Conservation (phyloP, 1,139 yeast species). For the Pichia kudriavzevii region DNA sequence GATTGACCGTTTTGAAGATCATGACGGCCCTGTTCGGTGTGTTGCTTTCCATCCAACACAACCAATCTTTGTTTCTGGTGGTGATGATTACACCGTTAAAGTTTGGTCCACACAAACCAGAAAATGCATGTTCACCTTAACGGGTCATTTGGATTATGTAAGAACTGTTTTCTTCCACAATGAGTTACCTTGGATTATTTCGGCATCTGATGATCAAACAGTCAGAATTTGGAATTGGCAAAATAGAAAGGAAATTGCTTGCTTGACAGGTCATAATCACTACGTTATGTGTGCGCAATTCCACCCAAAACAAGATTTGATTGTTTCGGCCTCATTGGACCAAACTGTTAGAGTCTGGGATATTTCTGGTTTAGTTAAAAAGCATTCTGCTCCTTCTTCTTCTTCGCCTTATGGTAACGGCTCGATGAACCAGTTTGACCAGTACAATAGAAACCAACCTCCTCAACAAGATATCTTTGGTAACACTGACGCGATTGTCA, state of each 20-base stretch:
- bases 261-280: constrained; percentile 96
- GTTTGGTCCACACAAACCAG: constrained; percentile 95
- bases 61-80: constrained; percentile 93
- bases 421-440: constrained; percentile 39
- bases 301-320: constrained; percentile 91
- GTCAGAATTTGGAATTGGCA: constrained; percentile 99
- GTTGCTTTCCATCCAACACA: constrained; percentile 97
- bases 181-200: constrained; percentile 95
- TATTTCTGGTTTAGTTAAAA: constrained; percentile 88
- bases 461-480: constrained; percentile 93
- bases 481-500: constrained; percentile 87
- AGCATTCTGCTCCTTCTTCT: constrained; percentile 70
- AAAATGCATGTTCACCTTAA: constrained; percentile 83
- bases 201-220: constrained; percentile 97
- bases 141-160: constrained; percentile 91
- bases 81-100: constrained; percentile 91
- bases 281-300: constrained; percentile 98
- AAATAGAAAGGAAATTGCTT: constrained; percentile 93
- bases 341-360: constrained; percentile 99
- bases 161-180: constrained; percentile 93
- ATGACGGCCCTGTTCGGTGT: constrained; percentile 95
- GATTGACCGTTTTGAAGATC: constrained; percentile 94
- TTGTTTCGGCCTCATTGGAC: constrained; percentile 93
- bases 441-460: constrained; percentile 44
- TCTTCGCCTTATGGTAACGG: constrained; percentile 16